phyloP scores from a whole-genome alignment of 1,139 yeast genomes.

The Debaryomyces fabryi region DNA sequence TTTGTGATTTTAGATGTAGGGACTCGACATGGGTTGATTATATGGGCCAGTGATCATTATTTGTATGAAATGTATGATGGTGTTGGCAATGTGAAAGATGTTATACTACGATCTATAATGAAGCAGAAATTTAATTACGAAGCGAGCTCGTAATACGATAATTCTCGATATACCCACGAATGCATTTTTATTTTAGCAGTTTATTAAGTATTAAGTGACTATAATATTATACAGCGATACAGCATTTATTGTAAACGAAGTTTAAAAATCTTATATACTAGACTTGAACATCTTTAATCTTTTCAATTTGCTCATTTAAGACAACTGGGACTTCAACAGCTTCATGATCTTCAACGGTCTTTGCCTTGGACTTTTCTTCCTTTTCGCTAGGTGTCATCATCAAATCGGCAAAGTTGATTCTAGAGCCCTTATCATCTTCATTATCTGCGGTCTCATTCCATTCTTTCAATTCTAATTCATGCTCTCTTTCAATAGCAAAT shows the following conservation, averaged over 20 bases:
- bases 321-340: conserved; percentile 46
- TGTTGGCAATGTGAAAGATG: neutral
- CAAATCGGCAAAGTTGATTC: conserved; percentile 50
- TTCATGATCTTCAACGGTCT: conserved; percentile 34
- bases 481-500: conserved; percentile 82
- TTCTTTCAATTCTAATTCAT: conserved; percentile 65
- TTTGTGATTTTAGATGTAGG: neutral
- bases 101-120: neutral
- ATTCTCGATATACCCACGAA: neutral
- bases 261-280: neutral
- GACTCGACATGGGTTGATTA: neutral
- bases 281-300: conserved; percentile 39
- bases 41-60: neutral
- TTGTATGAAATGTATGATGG: neutral
- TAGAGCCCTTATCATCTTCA: conserved; percentile 36
- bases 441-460: conserved; percentile 61
- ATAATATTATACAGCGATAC: neutral
- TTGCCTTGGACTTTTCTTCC: conserved; percentile 11
- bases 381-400: conserved; percentile 52
- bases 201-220: neutral
- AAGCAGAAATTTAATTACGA: neutral
- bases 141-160: neutral
- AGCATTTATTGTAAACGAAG: neutral
- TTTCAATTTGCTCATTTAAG: conserved; percentile 43
- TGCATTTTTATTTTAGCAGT: neutral